phyloP scores from a whole-genome alignment of 495 filamentous ascomycete species.

The Apiosordaria backusii region DNA sequence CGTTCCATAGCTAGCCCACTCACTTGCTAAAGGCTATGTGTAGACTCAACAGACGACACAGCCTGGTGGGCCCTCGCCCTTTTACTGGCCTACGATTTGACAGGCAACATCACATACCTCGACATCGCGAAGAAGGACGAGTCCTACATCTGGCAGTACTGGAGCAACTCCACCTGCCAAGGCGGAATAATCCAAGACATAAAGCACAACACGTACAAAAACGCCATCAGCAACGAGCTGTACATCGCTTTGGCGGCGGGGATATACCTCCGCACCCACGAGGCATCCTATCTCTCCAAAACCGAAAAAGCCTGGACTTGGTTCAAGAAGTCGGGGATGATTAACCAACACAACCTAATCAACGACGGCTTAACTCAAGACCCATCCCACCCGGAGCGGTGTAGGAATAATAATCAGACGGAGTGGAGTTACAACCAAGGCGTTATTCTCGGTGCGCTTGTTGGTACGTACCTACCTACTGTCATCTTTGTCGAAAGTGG shows the following conservation, averaged over 20 bases:
- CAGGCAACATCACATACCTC: constrained; percentile 50
- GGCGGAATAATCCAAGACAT: constrained; percentile 61
- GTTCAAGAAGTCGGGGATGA: constrained; percentile 60
- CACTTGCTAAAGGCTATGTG: no score
- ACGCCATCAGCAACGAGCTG: constrained; percentile 69
- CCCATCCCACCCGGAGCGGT: constrained; percentile 33
- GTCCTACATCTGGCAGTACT: constrained; percentile 53
- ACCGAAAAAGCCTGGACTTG: constrained; percentile 60
- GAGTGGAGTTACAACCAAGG: constrained; percentile 75
- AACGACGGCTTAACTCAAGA: constrained; percentile 59
- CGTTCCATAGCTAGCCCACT: no score
- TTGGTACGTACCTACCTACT: constrained; percentile 50
- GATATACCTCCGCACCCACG: constrained; percentile 59
- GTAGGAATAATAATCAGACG: constrained; percentile 57
- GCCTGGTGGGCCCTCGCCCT: constrained; percentile 67
- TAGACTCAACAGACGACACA: constrained; percentile 64
- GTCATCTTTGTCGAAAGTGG: background rate
- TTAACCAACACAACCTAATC: constrained; percentile 56
- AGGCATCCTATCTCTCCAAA: constrained; percentile 50
- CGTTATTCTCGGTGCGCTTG: constrained; percentile 63
- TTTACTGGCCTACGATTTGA: constrained; percentile 60
- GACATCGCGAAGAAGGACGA: constrained; percentile 54
- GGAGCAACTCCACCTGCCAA: constrained; percentile 53
- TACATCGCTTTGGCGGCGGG: constrained; percentile 62
- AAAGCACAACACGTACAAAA: constrained; percentile 51